Conservation (phyloP, 1,139 yeast species). For the Yamadazyma aaseri region DNA sequence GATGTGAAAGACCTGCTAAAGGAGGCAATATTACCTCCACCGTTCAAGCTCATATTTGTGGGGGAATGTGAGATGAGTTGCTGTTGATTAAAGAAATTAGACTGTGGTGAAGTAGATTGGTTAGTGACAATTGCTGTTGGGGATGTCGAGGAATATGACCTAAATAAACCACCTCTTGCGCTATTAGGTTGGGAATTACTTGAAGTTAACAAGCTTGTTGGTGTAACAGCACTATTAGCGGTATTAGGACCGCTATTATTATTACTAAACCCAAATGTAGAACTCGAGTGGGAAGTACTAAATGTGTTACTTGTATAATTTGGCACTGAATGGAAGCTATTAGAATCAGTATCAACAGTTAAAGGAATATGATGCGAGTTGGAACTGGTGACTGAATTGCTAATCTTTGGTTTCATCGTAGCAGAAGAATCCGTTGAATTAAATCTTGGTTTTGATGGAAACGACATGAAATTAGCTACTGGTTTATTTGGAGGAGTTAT, state of each 20-base stretch:
- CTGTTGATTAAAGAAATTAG: constrained; percentile 12
- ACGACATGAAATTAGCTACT: constrained; percentile 5
- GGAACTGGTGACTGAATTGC: background rate
- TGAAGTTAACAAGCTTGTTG: constrained; percentile 2
- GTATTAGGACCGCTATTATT: constrained; percentile 3
- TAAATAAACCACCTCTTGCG: background rate
- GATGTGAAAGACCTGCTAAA: constrained; percentile 8
- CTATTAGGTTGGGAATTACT: constrained; percentile 1
- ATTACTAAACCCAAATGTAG: background rate
- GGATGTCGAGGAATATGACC: constrained; percentile 14
- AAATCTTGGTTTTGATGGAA: background rate
- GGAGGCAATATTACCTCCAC: background rate
- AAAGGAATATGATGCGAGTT: background rate
- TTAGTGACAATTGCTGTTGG: constrained; percentile 14
- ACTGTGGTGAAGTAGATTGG: constrained; percentile 15
- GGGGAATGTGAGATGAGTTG: constrained; percentile 14
- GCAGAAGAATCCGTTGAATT: background rate
- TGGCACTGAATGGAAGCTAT: constrained; percentile 3
- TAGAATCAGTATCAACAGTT: constrained; percentile 1
- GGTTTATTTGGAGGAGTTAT: constrained; percentile 6
- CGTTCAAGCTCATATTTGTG: constrained; percentile 3
- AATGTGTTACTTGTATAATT: constrained; percentile 1
- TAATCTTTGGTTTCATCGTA: background rate
- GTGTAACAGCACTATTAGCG: constrained; percentile 6
- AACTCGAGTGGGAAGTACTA: background rate